Percentiles rank a stretch among this genome's conserved stretches.
phyloP scores from a whole-genome alignment of 768 basidiomycete species.

The Lentinus brumalis region DNA sequence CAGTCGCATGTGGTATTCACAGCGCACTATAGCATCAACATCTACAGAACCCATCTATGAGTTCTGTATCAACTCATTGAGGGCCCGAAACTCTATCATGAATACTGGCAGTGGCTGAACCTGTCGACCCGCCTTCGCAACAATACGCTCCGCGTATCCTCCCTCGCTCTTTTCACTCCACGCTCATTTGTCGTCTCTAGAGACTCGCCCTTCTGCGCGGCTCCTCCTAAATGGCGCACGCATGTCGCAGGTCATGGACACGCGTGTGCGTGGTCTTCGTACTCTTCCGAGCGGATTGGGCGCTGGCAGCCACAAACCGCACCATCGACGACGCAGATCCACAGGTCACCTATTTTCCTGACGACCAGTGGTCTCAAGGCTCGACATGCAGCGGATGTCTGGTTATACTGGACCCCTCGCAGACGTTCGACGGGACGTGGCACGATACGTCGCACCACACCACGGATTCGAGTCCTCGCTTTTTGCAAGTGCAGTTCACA shows the following conservation, averaged over 20 bases:
- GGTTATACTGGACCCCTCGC: not conserved
- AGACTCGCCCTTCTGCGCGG: too few species aligned
- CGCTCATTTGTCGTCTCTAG: too few species aligned
- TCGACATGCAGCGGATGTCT: slow-evolving; percentile 1
- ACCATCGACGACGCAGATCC: not conserved
- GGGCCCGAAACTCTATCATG: too few species aligned
- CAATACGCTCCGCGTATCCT: too few species aligned
- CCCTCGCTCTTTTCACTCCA: too few species aligned
- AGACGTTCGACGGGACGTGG: slow-evolving; percentile 3
- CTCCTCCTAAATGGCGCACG: too few species aligned
- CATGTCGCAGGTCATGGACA: not conserved
- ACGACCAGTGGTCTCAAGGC: not conserved
- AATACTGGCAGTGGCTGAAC: too few species aligned
- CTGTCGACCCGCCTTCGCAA: too few species aligned
- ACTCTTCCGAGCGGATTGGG: not conserved
- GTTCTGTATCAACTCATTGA: too few species aligned
- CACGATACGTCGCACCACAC: slow-evolving; percentile 5
- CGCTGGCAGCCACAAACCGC: not conserved
- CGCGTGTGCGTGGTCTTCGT: not conserved
- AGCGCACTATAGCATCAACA: too few species aligned
- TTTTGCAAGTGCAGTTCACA: not conserved
- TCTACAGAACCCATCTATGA: too few species aligned
- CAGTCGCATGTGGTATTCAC: too few species aligned
- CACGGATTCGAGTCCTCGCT: not conserved
- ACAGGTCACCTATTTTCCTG: not conserved